phyloP scores from a whole-genome alignment of 23 red algal genomes.

The Chondrus crispus region DNA sequence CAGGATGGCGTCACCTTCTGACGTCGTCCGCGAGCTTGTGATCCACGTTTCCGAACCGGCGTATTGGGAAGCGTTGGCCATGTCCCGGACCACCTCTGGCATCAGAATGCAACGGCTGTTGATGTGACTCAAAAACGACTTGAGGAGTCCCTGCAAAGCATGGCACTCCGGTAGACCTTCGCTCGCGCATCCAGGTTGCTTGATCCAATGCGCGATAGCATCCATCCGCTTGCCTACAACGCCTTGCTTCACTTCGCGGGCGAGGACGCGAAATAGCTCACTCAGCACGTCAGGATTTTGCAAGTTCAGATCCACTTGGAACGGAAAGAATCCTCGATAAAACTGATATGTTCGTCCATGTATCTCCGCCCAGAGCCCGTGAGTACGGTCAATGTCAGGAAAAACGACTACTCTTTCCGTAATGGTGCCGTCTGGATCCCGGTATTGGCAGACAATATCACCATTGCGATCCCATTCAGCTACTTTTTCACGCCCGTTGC shows the following conservation, averaged over 20 bases:
- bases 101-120: conserved; percentile 42
- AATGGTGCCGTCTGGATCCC: conserved; percentile 82
- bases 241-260: conserved; percentile 69
- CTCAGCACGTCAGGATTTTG: conserved; percentile 77
- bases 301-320: conserved; percentile 94
- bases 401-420: conserved; percentile 80
- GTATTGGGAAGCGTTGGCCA: conserved; percentile 25
- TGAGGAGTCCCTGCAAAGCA: conserved; percentile 74
- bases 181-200: conserved; percentile 36
- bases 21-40: conserved; percentile 17
- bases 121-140: conserved; percentile 80
- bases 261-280: conserved; percentile 78
- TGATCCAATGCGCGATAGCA: conserved; percentile 81
- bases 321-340: conserved; percentile 86
- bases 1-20: conserved; percentile 77
- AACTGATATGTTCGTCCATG: conserved; percentile 66
- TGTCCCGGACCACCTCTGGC: conserved; percentile 81
- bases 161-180: conserved; percentile 76
- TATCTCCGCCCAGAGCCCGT: conserved; percentile 90
- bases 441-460: conserved; percentile 89
- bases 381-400: conserved; percentile 93
- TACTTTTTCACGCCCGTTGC: conserved; percentile 94
- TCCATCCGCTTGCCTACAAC: conserved; percentile 87
- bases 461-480: conserved; percentile 81
- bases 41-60: conserved; percentile 41